These are phyloP conservation scores for Hericium erinaceus DNA, from an alignment of 768 basidiomycete genomes.

Conservation along the genomic window DNA sequence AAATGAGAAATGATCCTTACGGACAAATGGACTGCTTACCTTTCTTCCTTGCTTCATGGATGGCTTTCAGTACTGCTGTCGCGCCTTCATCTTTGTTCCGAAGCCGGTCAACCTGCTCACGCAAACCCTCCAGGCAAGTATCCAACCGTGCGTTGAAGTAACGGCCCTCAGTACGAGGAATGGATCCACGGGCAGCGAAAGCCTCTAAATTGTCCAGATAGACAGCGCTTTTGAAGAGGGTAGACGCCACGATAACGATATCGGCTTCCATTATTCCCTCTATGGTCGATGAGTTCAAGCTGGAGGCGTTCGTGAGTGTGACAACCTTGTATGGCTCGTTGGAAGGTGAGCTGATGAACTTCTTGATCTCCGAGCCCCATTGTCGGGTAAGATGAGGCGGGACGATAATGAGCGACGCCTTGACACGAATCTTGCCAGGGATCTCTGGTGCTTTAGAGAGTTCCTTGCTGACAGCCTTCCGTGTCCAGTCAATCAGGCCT, in stretches of 20 bases:
- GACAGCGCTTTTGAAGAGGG: conserved; percentile 69
- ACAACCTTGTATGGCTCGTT: conserved; percentile 50
- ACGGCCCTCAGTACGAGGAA: conserved; percentile 68
- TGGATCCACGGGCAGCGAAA: conserved; percentile 55
- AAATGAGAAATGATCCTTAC: conserved; percentile 10
- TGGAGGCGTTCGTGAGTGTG: conserved; percentile 55
- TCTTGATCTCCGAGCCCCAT: conserved; percentile 79
- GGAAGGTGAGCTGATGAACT: conserved; percentile 44
- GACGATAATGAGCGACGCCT: conserved; percentile 77
- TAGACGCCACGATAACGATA: conserved; percentile 78
- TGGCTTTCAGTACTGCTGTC: conserved; percentile 48
- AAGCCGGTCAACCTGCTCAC: conserved; percentile 59
- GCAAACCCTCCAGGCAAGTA: conserved; percentile 45
- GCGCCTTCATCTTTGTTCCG: conserved; percentile 61
- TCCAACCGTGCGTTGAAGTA: conserved; percentile 85
- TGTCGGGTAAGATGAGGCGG: conserved; percentile 86
- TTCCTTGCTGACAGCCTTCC: conserved; percentile 46
- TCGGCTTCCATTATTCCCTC: conserved; percentile 74
- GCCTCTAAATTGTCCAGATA: conserved; percentile 72
- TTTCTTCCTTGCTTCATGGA: conserved; percentile 50
- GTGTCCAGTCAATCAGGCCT: conserved; percentile 72
- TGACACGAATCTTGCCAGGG: conserved; percentile 63
- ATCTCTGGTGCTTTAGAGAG: conserved; percentile 39
- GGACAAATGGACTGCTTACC: conserved; percentile 32
- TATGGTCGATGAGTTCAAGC: conserved; percentile 65